Evolutionary conservation across 2,329 filamentous ascomycete species (phyloP), one percentile per base, ranked within the genome.

Genomic region (Penicillium sclerotiorum): DNA sequence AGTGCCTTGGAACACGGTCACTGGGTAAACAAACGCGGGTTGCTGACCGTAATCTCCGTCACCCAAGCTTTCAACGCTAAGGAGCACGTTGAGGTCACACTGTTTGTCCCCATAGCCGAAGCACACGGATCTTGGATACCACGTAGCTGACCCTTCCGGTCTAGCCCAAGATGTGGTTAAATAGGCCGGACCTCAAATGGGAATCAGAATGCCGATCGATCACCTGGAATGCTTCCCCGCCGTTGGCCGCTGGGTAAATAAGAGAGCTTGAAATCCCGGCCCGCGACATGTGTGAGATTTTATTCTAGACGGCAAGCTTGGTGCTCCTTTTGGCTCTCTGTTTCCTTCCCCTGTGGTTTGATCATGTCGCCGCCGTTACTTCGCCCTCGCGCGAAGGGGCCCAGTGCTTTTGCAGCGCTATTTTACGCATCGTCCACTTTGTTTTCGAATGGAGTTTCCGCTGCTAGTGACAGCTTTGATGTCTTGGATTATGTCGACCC

Each of bases 401-500:
- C 52, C 7, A 12, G 42, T 25, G 37, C 43, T 7, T 23, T 60
- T 40, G 23, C 52, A 17, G 43, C 50, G 12, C 43, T 33, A 13
- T 17, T 61, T 8, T 55, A 41, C 47, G 47, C 41, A 13, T 54
- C 57, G 1, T 33, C 45, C 22, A 41, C 45, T 32, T 35, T 57
- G 4, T 43, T 41, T 8, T 15, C 45, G 11, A 28, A 13, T 13
- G 23, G 38, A 18, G 33, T 33, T 27, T 13, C 17, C 22, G 15
- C 18, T 8, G 41, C 49, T 5, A 35, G 32, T 7, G 32, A 49
- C 20, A 38, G 17, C 8, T 62, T 60, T 32, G 69, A 76, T 55
- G 63, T 72, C 5, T 60, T 78, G 23, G 58, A 72, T 35, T 73
- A 71, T 58, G 64, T 78, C 20, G 68, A 83, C 61, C 80, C 79